phyloP scores from a whole-genome alignment of 805 yeast genomes.

The Yarrowia keelungensis region DNA sequence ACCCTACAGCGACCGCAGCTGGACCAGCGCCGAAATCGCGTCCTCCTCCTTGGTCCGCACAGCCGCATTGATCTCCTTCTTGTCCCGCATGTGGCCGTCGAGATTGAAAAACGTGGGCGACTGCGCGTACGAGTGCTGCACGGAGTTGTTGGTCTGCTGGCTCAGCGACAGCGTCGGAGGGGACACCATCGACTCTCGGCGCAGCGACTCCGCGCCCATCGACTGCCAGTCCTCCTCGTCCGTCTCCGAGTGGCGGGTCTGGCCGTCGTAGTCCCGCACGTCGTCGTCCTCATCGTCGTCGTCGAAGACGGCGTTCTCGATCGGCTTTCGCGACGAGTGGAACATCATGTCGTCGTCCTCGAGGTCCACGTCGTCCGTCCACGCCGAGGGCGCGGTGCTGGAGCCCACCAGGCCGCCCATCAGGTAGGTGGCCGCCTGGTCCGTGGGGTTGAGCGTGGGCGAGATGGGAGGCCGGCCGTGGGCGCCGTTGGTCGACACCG shows the following conservation, averaged over 20 bases:
- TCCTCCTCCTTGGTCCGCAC: slow-evolving; percentile 55
- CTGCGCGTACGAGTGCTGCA: slow-evolving; percentile 24
- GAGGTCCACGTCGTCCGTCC: slow-evolving; percentile 48
- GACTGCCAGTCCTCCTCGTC: slow-evolving; percentile 98
- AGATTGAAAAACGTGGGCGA: slow-evolving; percentile 38
- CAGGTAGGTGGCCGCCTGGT: slow-evolving; percentile 45
- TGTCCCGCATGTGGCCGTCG: slow-evolving; percentile 34
- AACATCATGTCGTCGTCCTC: slow-evolving; percentile 50
- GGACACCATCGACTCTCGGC: slow-evolving; percentile 47
- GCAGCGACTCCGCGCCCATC: slow-evolving; percentile 77
- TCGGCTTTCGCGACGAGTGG: slow-evolving; percentile 42
- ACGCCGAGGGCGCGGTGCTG: slow-evolving; percentile 31
- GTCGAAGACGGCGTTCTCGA: slow-evolving; percentile 42
- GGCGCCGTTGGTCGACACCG: slow-evolving; percentile 41
- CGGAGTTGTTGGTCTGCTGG: slow-evolving; percentile 20
- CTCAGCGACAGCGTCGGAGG: slow-evolving; percentile 36
- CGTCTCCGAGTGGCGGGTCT: slow-evolving; percentile 65
- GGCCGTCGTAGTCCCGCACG: slow-evolving; percentile 44
- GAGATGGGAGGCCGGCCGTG: slow-evolving; percentile 48
- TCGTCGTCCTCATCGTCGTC: slow-evolving; percentile 46
- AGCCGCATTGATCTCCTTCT: slow-evolving; percentile 30
- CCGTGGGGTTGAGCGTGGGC: slow-evolving; percentile 48
- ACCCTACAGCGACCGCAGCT: slow-evolving; percentile 30
- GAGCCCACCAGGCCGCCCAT: slow-evolving; percentile 38
- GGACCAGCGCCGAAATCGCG: slow-evolving; percentile 64